Evolutionary conservation across 352 stramenopile species (phyloP).

Genomic region (Phytophthora pseudosyringae): DNA sequence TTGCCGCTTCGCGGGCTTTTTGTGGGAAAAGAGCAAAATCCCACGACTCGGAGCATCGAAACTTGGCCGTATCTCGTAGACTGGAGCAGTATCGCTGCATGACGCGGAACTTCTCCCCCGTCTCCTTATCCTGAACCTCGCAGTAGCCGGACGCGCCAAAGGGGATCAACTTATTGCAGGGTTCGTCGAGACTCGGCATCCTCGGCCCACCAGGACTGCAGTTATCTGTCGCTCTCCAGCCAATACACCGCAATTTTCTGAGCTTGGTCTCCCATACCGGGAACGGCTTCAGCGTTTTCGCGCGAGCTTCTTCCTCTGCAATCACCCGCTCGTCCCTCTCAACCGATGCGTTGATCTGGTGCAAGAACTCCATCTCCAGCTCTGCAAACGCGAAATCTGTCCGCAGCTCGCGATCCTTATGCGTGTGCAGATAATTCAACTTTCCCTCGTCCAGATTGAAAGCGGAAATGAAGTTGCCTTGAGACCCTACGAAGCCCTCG

Average conservation of each 20-base stretch:
- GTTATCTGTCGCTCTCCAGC: conserved; percentile 29
- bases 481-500: background rate
- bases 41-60: conserved; percentile 54
- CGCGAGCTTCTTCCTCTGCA: conserved; percentile 23
- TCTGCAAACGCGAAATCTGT: conserved; percentile 28
- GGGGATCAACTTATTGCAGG: conserved; percentile 25
- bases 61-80: conserved; percentile 33
- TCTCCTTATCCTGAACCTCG: conserved; percentile 43
- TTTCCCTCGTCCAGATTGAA: conserved; percentile 15
- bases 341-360: conserved; percentile 16
- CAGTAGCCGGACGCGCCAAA: conserved; percentile 30
- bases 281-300: conserved; percentile 22
- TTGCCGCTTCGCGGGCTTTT: conserved; percentile 29
- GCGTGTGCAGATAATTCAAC: conserved; percentile 21
- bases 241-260: conserved; percentile 31
- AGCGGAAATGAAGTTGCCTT: conserved; percentile 20
- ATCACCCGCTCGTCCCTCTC: conserved; percentile 17
- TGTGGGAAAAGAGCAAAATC: conserved; percentile 50
- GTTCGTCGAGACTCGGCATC: conserved; percentile 21
- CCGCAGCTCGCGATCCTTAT: conserved; percentile 29
- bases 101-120: conserved; percentile 40
- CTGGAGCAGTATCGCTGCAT: conserved; percentile 47
- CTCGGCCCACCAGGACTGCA: conserved; percentile 24
- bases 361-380: conserved; percentile 29
- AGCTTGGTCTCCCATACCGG: conserved; percentile 24